Base-by-base conservation (phyloP, 441 rosid genomes). In the Populus hybrid region DNA sequence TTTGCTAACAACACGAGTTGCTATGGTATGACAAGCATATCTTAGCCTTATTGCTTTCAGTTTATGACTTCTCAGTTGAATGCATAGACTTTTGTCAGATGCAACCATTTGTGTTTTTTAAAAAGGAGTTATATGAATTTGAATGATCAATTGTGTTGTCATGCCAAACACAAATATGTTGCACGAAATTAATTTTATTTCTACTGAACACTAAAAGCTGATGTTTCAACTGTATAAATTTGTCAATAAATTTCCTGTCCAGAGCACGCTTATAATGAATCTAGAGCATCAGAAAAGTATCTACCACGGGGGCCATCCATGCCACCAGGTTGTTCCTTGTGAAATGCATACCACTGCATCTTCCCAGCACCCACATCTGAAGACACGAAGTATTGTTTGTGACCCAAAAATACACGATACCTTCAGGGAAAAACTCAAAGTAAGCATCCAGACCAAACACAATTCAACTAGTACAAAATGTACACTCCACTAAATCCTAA, bases 311-410 rank as follows among this genome's bases (percentile, higher is more conserved):
- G 90, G 50, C 79, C 71, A 87, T 95, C 99, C 8, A 74, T 81
- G 2, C 99, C 98, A 75, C 98, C 98, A 14, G 94, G 83, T 69
- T 91, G 85, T 81, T 93, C 98, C 38, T 95, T 86, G 83, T 92
- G 88, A 81, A 95, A 95, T n/a, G 97, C 99, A 16, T 95, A 93
- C 97, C 99, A 95, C 84, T 95, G 99, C 97, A 95, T 95, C 90
- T 93, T 93, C 72, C 99, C 98, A 28, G 89, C 92, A 79, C 99
- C 98, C 77, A 93, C 99, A 84, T 95, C 99, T 4, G 97, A 89
- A 77, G 99, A 92, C 59, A 95, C 98, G 67, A 92, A 95, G 87
- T 95, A 95, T 65, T 95, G 99, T 78, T 95, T 95, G 86, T 92
- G 95, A 81, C 98, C 99, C 85, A 93, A 85, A 86, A 93, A 92